Base-by-base conservation (phyloP, 257 asterid species). In the Buddleja alternifolia region DNA sequence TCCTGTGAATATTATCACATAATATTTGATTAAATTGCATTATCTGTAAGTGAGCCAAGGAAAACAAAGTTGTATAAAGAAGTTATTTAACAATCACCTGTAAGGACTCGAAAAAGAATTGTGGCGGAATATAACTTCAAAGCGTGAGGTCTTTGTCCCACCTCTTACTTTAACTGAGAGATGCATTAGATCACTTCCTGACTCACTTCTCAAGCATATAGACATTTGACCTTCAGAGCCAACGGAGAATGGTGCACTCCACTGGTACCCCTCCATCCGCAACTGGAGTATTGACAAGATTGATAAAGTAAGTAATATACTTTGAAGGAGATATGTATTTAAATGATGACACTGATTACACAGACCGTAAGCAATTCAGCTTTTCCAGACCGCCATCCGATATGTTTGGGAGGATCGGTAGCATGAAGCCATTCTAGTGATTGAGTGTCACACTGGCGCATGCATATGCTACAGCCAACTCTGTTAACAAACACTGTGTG, bases 71-170 rank as follows among this genome's bases (percentile, higher is more conserved):
- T 16, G 36, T 46, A 56, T 8, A 23, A 66, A 50, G 45, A 53
- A 73, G 40, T 12, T 52, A 60, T 42, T 66, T 60, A 54, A 69
- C 57, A 69, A 76, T 70, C 69, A 93, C 99, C 99, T 94, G 95
- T 87, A 94, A 78, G 99, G 97, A 77, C 97, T 91, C 32, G 99
- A 78, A 68, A 84, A 83, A 37, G 92, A 84, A 73, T 66, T 71
- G 44, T 96, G 97, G 20, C 97, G 96, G 80, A 94, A 77, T 76
- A 94, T 80, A 66, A 89, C 92, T 80, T 94, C 97, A 77, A 78
- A 83, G 74, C 82, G 87, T 12, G 95, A 91, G 58, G 81, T 79
- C 83, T 87, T 87, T 37, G 93, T 82, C 65, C 97, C 97, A 55
- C 96, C 92, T 80, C 96, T 84, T 63, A 94, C 97, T 86, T 85